phyloP scores from a whole-genome alignment of 1,284 basidiomycete genomes.

The Rhodotorula mucilaginosa region DNA sequence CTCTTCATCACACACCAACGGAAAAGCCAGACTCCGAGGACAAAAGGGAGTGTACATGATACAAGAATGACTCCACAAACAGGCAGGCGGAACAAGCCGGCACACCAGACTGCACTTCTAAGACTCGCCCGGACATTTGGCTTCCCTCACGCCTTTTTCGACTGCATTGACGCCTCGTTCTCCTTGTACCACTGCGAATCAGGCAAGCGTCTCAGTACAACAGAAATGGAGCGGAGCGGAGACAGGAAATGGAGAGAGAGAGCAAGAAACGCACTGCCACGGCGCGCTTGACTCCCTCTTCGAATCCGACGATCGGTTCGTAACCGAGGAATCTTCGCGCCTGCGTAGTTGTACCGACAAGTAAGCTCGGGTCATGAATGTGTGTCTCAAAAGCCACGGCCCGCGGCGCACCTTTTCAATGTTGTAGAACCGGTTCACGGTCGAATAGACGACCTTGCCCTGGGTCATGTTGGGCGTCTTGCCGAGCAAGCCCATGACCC shows the following conservation, averaged over 20 bases:
- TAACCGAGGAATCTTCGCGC: conserved; percentile 88
- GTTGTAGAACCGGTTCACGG: conserved; percentile 76
- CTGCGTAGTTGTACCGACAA: not conserved
- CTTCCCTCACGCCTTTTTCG: conserved; percentile 9
- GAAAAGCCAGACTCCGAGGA: no score
- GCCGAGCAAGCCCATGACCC: conserved; percentile 70
- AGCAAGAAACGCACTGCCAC: conserved; percentile 49
- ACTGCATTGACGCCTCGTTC: conserved; percentile 28
- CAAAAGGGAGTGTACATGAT: not conserved
- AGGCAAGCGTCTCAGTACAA: not conserved
- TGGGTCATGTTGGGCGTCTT: conserved; percentile 86
- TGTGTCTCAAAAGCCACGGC: not conserved
- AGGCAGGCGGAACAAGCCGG: not conserved
- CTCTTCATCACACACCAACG: no score
- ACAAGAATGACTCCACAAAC: not conserved
- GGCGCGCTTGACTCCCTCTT: conserved; percentile 79
- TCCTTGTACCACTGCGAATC: conserved; percentile 38
- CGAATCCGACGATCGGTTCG: conserved; percentile 81
- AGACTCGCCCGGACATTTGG: no score
- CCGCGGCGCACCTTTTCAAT: conserved; percentile 67
- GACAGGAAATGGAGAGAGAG: not conserved
- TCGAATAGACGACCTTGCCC: conserved; percentile 65
- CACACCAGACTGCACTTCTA: not conserved
- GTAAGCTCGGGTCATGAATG: not conserved
- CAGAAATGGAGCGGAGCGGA: no score